phyloP scores from a whole-genome alignment of 1,284 basidiomycete genomes.

The Thelephora terrestris region DNA sequence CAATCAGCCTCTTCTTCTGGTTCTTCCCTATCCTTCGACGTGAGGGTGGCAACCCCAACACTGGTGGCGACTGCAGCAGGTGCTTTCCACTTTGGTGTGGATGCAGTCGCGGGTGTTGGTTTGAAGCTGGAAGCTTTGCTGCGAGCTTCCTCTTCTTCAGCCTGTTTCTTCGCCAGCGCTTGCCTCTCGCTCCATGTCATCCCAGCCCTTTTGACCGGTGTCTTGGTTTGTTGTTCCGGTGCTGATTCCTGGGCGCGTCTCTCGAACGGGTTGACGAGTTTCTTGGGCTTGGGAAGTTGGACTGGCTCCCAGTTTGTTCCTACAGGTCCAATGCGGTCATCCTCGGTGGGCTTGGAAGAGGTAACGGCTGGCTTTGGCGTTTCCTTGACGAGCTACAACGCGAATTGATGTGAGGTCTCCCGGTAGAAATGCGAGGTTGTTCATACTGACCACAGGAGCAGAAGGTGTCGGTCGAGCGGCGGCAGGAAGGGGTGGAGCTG shows the following conservation, averaged over 20 bases:
- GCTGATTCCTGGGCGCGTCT: constrained; percentile 29
- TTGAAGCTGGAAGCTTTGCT: constrained; percentile 45
- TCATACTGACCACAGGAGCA: constrained; percentile 15
- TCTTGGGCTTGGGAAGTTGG: constrained; percentile 73
- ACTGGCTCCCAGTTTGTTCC: constrained; percentile 87
- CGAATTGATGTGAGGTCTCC: neutral
- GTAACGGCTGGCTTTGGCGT: constrained; percentile 31
- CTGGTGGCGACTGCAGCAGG: neutral
- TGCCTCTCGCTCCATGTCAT: constrained; percentile 92
- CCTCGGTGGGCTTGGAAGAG: constrained; percentile 59
- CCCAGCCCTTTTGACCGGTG: constrained; percentile 21
- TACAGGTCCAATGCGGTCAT: constrained; percentile 74
- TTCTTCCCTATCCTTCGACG: neutral
- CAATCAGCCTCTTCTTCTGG: neutral
- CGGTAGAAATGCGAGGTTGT: neutral
- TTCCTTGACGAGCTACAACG: neutral
- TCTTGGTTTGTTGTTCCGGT: constrained; percentile 10
- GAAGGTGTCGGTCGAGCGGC: constrained; percentile 24
- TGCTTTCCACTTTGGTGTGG: constrained; percentile 13
- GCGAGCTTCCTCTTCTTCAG: constrained; percentile 68
- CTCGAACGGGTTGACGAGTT: constrained; percentile 76
- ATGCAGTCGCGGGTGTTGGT: constrained; percentile 19
- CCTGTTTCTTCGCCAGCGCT: constrained; percentile 75
- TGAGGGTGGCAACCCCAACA: neutral
- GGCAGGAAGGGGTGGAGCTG: constrained; percentile 31